Base-by-base conservation (phyloP, 148 eudicot genomes). In the Silene uniflora region DNA sequence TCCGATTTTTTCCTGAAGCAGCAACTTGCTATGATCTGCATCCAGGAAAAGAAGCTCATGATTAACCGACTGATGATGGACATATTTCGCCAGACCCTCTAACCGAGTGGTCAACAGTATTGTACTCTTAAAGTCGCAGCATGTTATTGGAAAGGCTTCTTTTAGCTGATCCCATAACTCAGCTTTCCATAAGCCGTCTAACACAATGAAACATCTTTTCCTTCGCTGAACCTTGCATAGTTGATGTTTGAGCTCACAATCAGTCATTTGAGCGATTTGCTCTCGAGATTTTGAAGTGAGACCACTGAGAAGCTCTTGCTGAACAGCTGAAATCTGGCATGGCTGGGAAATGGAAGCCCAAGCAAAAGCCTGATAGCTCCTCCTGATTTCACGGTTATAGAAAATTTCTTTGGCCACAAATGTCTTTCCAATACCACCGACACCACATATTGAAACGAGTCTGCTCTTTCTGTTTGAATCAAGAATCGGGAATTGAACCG, bases 381-480 rank as follows among this genome's bases (percentile, higher is more conserved):
- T 65, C 65, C 73, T 64, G 27, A 80, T 76, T 21, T 80, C 19
- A 54, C 10, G 17, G 0, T 80, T 24, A 47, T 67, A 13, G 59
- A 62, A 80, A 49, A 70, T 39, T 71, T 76, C 35, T 27, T 76
- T 65, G 4, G 83, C 79, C 11, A 80, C 18, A 77, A 74, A 58
- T 24, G 83, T 80, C 39, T 80, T 80, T 32, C 83, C 83, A n/a
- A 76, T 44, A 72, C 83, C 76, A 56, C 73, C 72, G 17, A 10
- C 69, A 19, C 83, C 83, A 65, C 52, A 76, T 24, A 80, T 71
- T 6, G 73, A 61, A 46, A 76, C 6, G 12, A 67, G 60, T 72
- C 5, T 62, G 49, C 2, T 42, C 21, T 46, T 42, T 4, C 42
- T 19, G 5, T 71, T 14, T 12, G 10, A 73, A 21, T 29, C 44